Conservation (phyloP, 768 basidiomycete genomes). For the Mycena leptocephala region DNA sequence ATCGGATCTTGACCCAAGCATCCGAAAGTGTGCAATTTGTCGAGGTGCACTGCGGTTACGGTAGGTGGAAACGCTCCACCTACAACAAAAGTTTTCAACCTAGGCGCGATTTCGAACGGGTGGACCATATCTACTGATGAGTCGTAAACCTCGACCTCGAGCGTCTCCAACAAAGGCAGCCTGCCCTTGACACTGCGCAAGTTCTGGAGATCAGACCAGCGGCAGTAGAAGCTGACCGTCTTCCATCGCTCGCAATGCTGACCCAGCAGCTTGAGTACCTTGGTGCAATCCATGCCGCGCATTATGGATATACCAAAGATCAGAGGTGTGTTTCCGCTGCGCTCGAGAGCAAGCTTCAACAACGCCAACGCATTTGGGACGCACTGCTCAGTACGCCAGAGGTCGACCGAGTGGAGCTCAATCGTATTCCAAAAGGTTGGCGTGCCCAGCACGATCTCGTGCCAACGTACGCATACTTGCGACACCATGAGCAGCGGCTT, state of each 20-base stretch:
- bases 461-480: neutral
- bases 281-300: neutral
- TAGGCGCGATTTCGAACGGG: neutral
- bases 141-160: neutral
- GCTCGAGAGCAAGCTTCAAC: neutral
- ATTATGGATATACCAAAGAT: neutral
- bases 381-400: neutral
- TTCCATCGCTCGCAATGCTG: conserved; percentile 3
- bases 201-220: neutral
- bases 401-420: neutral
- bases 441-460: neutral
- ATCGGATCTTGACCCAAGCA: neutral
- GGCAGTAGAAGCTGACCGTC: neutral
- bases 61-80: neutral
- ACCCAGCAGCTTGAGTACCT: neutral
- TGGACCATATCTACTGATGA: neutral
- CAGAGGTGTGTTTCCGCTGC: neutral
- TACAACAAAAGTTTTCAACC: neutral
- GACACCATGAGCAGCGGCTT: neutral
- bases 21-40: neutral
- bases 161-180: neutral
- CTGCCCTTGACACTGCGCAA: neutral
- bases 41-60: neutral
- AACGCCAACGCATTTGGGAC: neutral
- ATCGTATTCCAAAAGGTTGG: conserved; percentile 4